phyloP scores from a whole-genome alignment of 371 early-diverging fungal species.

The Mucor piriformis region DNA sequence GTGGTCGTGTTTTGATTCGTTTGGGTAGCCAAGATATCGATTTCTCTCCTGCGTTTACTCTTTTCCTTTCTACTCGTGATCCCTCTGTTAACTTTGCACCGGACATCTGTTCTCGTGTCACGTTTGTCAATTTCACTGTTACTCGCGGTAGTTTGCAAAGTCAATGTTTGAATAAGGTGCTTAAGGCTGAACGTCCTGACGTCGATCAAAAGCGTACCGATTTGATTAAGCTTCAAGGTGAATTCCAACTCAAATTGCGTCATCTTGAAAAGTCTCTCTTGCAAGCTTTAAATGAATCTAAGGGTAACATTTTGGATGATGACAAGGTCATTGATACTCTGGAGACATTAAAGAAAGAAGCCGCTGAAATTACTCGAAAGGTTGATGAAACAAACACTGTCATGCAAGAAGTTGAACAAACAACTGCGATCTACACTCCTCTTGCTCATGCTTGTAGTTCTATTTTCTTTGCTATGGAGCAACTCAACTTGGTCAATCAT shows the following conservation, averaged over 20 bases:
- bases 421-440: slow-evolving; percentile 88
- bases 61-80: slow-evolving; percentile 94
- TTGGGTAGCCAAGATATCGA: slow-evolving; percentile 98
- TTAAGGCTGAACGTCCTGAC: slow-evolving; percentile 95
- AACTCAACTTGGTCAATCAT: slow-evolving; percentile 84
- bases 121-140: slow-evolving; percentile 98
- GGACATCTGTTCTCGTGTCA: slow-evolving; percentile 95
- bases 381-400: slow-evolving; percentile 93
- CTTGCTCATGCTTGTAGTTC: slow-evolving; percentile 91
- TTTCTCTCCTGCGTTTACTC: slow-evolving; percentile 95
- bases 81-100: slow-evolving; percentile 93
- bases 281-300: slow-evolving; percentile 91
- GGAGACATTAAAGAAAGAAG: slow-evolving; percentile 94
- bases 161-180: slow-evolving; percentile 94
- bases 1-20: slow-evolving; percentile 95
- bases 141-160: slow-evolving; percentile 94
- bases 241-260: slow-evolving; percentile 91
- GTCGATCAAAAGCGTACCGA: slow-evolving; percentile 92
- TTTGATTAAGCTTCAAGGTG: slow-evolving; percentile 93
- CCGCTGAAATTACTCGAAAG: slow-evolving; percentile 91
- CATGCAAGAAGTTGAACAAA: slow-evolving; percentile 94
- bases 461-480: slow-evolving; percentile 96
- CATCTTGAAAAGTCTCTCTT: slow-evolving; percentile 93
- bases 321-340: slow-evolving; percentile 92
- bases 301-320: slow-evolving; percentile 97